A percentile compares a stretch with the other conserved stretches of the same genome.
phyloP scores from a whole-genome alignment of 139 green algal species.

The Astrephomene gubernaculifera region DNA sequence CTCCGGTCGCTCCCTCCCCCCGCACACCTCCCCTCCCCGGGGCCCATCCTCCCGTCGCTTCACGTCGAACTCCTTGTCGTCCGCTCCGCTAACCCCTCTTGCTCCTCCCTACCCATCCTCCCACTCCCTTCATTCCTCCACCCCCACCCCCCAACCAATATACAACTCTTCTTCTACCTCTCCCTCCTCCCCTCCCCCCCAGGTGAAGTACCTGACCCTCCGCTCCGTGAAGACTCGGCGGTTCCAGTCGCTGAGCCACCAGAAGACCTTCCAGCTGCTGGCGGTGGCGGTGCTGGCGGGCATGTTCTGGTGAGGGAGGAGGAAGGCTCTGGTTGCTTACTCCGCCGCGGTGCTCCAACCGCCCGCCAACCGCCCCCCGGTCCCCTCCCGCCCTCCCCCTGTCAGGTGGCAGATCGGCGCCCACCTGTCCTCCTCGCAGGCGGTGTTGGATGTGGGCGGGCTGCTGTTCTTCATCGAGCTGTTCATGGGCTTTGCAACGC shows the following conservation, averaged over 20 bases:
- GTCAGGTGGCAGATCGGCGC: conserved; percentile 28
- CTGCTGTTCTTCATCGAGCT: conserved; percentile 76
- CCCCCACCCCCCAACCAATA: background rate
- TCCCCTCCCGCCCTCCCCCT: background rate
- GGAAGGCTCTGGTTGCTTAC: conserved; percentile 23
- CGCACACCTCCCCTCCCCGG: too few species aligned
- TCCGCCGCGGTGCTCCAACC: background rate
- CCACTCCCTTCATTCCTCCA: background rate
- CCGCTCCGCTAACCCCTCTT: too few species aligned
- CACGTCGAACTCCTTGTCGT: too few species aligned
- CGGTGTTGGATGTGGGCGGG: conserved; percentile 56
- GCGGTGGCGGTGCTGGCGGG: conserved; percentile 40
- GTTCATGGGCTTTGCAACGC: conserved; percentile 63
- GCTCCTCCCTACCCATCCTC: too few species aligned
- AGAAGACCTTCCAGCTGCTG: conserved; percentile 41
- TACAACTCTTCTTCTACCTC: background rate
- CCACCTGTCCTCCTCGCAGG: background rate
- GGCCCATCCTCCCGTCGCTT: too few species aligned
- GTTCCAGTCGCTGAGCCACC: conserved; percentile 69
- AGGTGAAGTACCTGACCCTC: conserved; percentile 65
- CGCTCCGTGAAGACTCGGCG: conserved; percentile 70
- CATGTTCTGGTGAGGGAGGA: conserved; percentile 60
- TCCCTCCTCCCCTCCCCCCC: background rate
- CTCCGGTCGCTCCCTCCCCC: too few species aligned
- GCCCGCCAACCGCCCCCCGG: background rate